Conservation (phyloP, 768 basidiomycete species). For the Mycena vulgaris region DNA sequence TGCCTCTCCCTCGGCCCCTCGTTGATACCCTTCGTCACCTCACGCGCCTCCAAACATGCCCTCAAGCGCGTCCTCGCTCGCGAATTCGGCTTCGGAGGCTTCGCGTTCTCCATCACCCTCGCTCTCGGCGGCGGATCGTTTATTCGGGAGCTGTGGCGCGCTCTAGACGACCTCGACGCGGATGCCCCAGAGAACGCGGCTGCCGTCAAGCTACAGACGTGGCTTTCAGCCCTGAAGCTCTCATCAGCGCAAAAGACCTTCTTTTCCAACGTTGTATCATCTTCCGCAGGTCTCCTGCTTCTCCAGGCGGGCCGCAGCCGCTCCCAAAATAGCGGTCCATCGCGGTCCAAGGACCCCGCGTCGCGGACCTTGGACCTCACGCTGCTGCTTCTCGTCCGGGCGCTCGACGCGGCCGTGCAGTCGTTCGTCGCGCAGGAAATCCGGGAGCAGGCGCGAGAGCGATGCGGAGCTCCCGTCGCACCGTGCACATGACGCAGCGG, state of each 20-base stretch:
- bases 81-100: constrained; percentile 74
- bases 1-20: constrained; percentile 79
- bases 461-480: constrained; percentile 21
- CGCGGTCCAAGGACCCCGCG: constrained; percentile 35
- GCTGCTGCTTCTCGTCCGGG: constrained; percentile 77
- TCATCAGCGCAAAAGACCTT: constrained; percentile 68
- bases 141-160: constrained; percentile 63
- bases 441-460: constrained; percentile 37
- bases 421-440: constrained; percentile 56
- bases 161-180: constrained; percentile 35
- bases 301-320: constrained; percentile 66
- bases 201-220: constrained; percentile 27
- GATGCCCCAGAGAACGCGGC: constrained; percentile 5
- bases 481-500: constrained; percentile 20
- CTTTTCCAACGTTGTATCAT: constrained; percentile 69
- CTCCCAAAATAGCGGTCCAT: constrained; percentile 28
- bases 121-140: constrained; percentile 76
- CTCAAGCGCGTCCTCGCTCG: constrained; percentile 62
- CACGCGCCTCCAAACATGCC: constrained; percentile 44
- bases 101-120: constrained; percentile 78
- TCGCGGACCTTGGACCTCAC: constrained; percentile 81
- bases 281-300: constrained; percentile 69
- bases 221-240: constrained; percentile 44
- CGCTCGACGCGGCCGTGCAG: constrained; percentile 76
- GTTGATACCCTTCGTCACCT: constrained; percentile 67